Evolutionary conservation across 2,329 filamentous ascomycete species (phyloP).

Genomic region (Colletotrichum limetticola): DNA sequence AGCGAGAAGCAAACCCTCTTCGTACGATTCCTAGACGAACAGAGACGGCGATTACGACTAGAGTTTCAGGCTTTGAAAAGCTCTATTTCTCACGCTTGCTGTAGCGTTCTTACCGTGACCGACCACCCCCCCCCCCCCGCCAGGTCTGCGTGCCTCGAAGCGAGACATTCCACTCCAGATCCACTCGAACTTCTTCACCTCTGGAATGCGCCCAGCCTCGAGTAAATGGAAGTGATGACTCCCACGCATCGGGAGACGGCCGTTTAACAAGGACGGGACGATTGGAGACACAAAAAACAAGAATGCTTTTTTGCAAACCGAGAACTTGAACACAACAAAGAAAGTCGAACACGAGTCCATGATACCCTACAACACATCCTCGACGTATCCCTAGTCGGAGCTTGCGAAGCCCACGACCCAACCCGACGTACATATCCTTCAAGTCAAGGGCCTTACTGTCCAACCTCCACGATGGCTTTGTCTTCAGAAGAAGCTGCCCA

Average conservation of each 20-base stretch:
- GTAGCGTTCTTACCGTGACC: not conserved
- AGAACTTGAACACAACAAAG: not conserved
- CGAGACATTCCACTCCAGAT: constrained; percentile 23
- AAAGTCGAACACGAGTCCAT: too few species aligned
- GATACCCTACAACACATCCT: not conserved
- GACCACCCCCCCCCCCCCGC: not conserved
- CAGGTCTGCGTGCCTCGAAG: not conserved
- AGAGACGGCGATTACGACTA: not conserved
- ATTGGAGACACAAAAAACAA: not conserved
- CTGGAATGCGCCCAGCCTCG: not conserved
- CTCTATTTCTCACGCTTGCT: not conserved
- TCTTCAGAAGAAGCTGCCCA: constrained; percentile 16
- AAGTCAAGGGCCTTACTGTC: not conserved
- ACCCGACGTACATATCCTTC: not conserved
- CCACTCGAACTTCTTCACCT: not conserved
- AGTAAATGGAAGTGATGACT: not conserved
- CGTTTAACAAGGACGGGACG: not conserved
- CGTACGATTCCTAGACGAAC: not conserved
- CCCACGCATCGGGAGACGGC: not conserved
- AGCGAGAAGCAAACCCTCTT: not conserved
- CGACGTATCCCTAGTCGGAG: too few species aligned
- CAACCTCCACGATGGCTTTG: not conserved
- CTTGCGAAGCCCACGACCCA: not conserved
- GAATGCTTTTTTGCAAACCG: too few species aligned
- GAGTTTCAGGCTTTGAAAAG: not conserved